A percentile compares a stretch with the other conserved stretches of the same genome.
Conservation (phyloP, 345 rosid genomes). For the Aquilaria malaccensis region DNA sequence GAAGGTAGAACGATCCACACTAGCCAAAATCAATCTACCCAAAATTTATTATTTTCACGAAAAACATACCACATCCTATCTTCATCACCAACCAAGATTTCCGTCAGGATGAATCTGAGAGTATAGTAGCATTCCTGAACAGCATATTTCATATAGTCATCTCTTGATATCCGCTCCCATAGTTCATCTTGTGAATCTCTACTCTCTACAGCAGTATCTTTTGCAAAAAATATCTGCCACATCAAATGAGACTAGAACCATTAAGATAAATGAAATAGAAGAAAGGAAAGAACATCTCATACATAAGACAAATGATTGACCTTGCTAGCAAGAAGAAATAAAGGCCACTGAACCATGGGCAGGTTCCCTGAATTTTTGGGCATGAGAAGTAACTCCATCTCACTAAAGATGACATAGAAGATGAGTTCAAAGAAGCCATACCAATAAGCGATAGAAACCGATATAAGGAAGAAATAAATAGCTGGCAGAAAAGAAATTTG, state of each 20-base stretch:
- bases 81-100: slow-evolving; percentile 72
- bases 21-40: slow-evolving; percentile 1
- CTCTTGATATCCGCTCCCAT: slow-evolving; percentile 76
- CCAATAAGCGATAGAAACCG: background rate
- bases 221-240: slow-evolving; percentile 76
- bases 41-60: slow-evolving; percentile 11
- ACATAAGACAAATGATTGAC: slow-evolving; percentile 26
- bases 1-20: slow-evolving; percentile 1
- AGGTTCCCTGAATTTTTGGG: slow-evolving; percentile 86
- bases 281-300: background rate
- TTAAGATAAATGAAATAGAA: background rate
- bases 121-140: slow-evolving; percentile 77
- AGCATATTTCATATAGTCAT: slow-evolving; percentile 93
- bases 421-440: slow-evolving; percentile 2
- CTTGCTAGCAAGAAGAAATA: slow-evolving; percentile 99
- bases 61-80: slow-evolving; percentile 79
- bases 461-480: background rate
- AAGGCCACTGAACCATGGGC: slow-evolving; percentile 90
- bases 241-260: background rate
- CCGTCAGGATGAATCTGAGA: slow-evolving; percentile 57
- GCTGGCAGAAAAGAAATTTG: background rate
- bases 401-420: slow-evolving; percentile 34
- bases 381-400: slow-evolving; percentile 90
- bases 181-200: slow-evolving; percentile 75
- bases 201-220: slow-evolving; percentile 73